phyloP scores from a whole-genome alignment of 768 basidiomycete genomes.

The Mycena haematopus region DNA sequence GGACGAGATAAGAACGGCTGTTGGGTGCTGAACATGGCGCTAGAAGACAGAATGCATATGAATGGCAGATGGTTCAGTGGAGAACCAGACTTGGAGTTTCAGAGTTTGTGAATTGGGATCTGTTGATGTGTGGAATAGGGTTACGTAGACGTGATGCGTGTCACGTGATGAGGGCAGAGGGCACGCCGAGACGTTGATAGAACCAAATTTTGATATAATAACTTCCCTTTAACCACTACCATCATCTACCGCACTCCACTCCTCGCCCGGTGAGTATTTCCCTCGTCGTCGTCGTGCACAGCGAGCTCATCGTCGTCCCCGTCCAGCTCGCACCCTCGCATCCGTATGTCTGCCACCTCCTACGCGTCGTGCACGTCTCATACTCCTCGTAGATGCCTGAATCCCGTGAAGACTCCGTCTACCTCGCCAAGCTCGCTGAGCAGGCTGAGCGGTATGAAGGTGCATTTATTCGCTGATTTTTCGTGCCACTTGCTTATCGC shows the following conservation, averaged over 20 bases:
- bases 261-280: slow-evolving; percentile 8
- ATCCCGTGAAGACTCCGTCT: slow-evolving; percentile 95
- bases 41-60: too few species aligned
- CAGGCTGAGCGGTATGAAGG: slow-evolving; percentile 99
- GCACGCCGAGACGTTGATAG: too few species aligned
- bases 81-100: too few species aligned
- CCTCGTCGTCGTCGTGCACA: slow-evolving; percentile 15
- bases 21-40: too few species aligned
- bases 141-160: too few species aligned
- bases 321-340: slow-evolving; percentile 30
- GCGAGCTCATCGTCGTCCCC: slow-evolving; percentile 18
- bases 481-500: slow-evolving; percentile 24
- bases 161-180: too few species aligned
- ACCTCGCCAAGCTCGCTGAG: slow-evolving; percentile 99
- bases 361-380: slow-evolving; percentile 43
- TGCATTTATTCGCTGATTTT: slow-evolving; percentile 38
- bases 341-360: slow-evolving; percentile 53
- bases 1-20: too few species aligned
- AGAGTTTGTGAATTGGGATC: too few species aligned
- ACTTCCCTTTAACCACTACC: slow-evolving; percentile 5
- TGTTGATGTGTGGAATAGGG: too few species aligned
- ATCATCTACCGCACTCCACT: slow-evolving; percentile 14
- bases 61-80: too few species aligned
- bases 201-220: not conserved
- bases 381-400: slow-evolving; percentile 71